Conservation (phyloP, 805 yeast species). For the Candida maesae region DNA sequence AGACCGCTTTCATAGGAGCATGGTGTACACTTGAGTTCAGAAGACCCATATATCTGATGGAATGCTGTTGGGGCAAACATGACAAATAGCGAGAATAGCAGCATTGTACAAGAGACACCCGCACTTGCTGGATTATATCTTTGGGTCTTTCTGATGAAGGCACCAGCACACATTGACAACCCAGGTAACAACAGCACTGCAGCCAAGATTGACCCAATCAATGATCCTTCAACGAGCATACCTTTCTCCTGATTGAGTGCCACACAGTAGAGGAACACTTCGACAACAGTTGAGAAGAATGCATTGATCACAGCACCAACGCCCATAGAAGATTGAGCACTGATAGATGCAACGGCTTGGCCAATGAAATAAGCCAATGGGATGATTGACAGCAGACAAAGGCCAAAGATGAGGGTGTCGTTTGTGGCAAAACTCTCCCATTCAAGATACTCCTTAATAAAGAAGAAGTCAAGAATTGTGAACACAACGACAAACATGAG, state of each 20-base stretch:
- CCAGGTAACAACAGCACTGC: conserved; percentile 93
- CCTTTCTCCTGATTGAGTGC: conserved; percentile 86
- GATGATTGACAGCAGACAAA: conserved; percentile 79
- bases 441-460: conserved; percentile 47
- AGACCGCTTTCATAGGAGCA: conserved; percentile 32
- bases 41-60: conserved; percentile 85
- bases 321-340: conserved; percentile 98
- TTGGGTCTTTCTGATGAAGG: conserved; percentile 86
- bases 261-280: conserved; percentile 86
- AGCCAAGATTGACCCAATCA: conserved; percentile 90
- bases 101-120: conserved; percentile 95
- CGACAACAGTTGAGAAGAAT: conserved; percentile 93
- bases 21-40: conserved; percentile 66
- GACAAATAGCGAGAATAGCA: conserved; percentile 82
- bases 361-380: conserved; percentile 97
- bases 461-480: conserved; percentile 74
- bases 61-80: conserved; percentile 91
- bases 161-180: conserved; percentile 96
- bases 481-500: conserved; percentile 74
- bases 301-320: conserved; percentile 98
- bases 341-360: conserved; percentile 98
- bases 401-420: conserved; percentile 62
- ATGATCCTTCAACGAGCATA: conserved; percentile 87
- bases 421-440: conserved; percentile 39
- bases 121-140: conserved; percentile 95